These are phyloP conservation scores for Kazachstania kunashirensis DNA, from an alignment of 805 yeast species.

Conservation along the genomic window DNA sequence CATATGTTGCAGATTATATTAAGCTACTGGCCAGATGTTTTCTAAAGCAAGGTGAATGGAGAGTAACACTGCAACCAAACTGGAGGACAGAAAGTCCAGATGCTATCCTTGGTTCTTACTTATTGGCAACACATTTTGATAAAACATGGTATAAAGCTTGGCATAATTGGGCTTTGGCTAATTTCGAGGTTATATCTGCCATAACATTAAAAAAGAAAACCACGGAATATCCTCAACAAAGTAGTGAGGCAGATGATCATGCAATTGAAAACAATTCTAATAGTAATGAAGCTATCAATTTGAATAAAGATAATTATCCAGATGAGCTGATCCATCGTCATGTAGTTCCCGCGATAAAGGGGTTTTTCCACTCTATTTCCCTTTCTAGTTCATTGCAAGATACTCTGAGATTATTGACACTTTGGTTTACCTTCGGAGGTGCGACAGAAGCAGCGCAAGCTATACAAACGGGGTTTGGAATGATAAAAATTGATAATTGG, in stretches of 20 bases:
- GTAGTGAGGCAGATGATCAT: not conserved
- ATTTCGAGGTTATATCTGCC: slow-evolving; percentile 80
- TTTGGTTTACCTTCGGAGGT: slow-evolving; percentile 94
- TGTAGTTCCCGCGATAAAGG: slow-evolving; percentile 87
- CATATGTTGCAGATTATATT: slow-evolving; percentile 74
- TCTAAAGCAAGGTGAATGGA: slow-evolving; percentile 97
- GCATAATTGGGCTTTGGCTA: slow-evolving; percentile 98
- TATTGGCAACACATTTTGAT: slow-evolving; percentile 89
- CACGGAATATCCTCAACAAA: slow-evolving; percentile 4
- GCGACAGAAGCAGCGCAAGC: slow-evolving; percentile 78
- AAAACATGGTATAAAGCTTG: slow-evolving; percentile 92
- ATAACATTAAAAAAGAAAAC: slow-evolving; percentile 23
- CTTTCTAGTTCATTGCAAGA: slow-evolving; percentile 84
- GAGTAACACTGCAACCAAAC: slow-evolving; percentile 59
- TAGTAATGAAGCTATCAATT: slow-evolving; percentile 21
- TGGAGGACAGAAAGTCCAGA: slow-evolving; percentile 78
- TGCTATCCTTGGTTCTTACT: slow-evolving; percentile 81
- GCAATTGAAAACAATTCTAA: slow-evolving; percentile 8
- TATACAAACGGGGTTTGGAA: slow-evolving; percentile 73
- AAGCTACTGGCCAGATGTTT: slow-evolving; percentile 83
- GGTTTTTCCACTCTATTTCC: slow-evolving; percentile 87
- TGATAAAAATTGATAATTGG: slow-evolving; percentile 88
- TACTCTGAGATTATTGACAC: slow-evolving; percentile 71
- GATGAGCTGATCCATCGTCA: slow-evolving; percentile 64
- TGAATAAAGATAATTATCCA: slow-evolving; percentile 25